A percentile compares a stretch with the other conserved stretches of the same genome.
These are phyloP conservation scores for Ustanciosporium gigantosporum DNA, from an alignment of 1,284 basidiomycete species.

Conservation along the genomic window DNA sequence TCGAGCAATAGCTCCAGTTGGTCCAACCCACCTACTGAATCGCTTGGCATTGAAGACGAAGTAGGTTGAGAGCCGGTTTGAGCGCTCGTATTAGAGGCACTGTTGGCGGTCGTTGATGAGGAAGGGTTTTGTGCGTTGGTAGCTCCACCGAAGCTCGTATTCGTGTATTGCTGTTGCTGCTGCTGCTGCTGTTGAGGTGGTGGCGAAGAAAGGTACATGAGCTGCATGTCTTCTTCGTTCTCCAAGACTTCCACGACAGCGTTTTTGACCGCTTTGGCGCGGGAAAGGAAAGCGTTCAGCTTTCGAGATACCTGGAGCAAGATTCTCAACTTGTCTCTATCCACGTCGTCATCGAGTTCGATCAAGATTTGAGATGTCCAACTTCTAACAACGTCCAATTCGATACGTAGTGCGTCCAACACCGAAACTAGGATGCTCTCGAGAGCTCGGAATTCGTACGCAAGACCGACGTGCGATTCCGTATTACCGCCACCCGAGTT, in stretches of 20 bases:
- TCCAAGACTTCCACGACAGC: conserved; percentile 52
- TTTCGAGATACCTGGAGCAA: conserved; percentile 50
- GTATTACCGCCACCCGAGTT: background rate
- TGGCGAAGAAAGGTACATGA: conserved; percentile 69
- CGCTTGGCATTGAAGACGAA: too few species aligned
- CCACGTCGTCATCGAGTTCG: conserved; percentile 51
- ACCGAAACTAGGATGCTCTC: conserved; percentile 53
- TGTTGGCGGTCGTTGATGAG: background rate
- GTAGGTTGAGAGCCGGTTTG: conserved; percentile 1
- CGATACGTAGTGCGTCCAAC: conserved; percentile 49
- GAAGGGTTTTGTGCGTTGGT: background rate
- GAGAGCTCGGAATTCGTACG: conserved; percentile 55
- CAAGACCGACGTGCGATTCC: conserved; percentile 10
- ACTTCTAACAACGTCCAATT: conserved; percentile 39
- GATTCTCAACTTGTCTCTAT: conserved; percentile 50
- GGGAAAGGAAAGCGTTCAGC: conserved; percentile 40
- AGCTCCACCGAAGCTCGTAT: too few species aligned
- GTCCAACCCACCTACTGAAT: conserved; percentile 60
- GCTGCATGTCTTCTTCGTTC: conserved; percentile 74
- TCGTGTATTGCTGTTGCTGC: too few species aligned
- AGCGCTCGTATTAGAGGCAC: background rate
- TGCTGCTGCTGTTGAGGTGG: background rate
- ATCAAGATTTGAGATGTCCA: conserved; percentile 44
- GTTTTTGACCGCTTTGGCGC: conserved; percentile 42
- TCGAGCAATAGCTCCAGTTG: conserved; percentile 91